A percentile compares a stretch with the other conserved stretches of the same genome.
Conservation (phyloP, 306 rosid genomes). For the Begonia fuchsioides region DNA sequence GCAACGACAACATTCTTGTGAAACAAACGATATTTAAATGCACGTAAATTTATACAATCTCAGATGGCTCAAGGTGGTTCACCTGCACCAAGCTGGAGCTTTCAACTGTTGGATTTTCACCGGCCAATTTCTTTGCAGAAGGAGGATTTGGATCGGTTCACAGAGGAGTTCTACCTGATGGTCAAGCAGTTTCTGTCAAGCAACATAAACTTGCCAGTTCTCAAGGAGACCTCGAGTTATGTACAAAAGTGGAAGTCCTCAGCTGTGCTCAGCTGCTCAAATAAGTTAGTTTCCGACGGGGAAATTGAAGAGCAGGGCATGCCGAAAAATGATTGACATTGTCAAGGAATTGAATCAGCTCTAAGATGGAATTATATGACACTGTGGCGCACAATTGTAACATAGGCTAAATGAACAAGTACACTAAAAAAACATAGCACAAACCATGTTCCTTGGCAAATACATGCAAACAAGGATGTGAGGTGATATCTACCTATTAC, state of each 20-base stretch:
- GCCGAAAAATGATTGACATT: not conserved
- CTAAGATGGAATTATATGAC: too few relatives aligned
- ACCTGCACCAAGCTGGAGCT: constrained; percentile 84
- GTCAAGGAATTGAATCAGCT: too few relatives aligned
- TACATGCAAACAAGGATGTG: too few relatives aligned
- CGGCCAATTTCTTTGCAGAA: constrained; percentile 95
- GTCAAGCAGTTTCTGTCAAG: constrained; percentile 94
- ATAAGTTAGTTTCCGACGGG: too few relatives aligned
- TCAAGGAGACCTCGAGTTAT: constrained; percentile 89
- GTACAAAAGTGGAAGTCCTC: constrained; percentile 95
- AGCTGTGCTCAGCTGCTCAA: constrained; percentile 96
- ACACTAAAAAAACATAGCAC: too few relatives aligned
- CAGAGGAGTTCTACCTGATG: constrained; percentile 92
- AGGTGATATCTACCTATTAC: too few relatives aligned
- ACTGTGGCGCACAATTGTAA: too few relatives aligned
- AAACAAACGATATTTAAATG: too few relatives aligned
- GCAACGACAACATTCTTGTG: too few relatives aligned
- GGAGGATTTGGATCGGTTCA: constrained; percentile 98
- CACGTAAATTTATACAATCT: too few relatives aligned
- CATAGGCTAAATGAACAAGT: too few relatives aligned
- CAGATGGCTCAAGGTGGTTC: constrained; percentile 79
- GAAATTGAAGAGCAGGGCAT: not conserved
- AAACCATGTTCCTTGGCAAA: too few relatives aligned
- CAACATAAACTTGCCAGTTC: constrained; percentile 98
- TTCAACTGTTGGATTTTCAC: constrained; percentile 91